Evolutionary conservation across 2,329 filamentous ascomycete genomes (phyloP).

Genomic region (Pleomassaria siparia): DNA sequence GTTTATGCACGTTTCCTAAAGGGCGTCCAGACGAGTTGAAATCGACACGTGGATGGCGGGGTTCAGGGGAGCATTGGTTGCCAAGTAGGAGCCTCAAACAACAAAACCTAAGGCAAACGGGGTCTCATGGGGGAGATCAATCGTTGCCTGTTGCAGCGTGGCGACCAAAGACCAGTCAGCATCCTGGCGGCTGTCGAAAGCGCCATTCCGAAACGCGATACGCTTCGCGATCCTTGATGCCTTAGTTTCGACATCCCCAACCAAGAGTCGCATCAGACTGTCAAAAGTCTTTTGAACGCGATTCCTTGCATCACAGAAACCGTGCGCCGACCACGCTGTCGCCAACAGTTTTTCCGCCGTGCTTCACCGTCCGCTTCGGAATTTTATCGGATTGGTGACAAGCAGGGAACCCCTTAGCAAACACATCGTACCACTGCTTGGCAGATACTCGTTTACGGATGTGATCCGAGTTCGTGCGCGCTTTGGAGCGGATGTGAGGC

Average conservation of each 20-base stretch:
- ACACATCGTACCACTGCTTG: not conserved
- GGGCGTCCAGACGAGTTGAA: not conserved
- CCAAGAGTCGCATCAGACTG: not conserved
- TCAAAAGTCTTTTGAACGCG: conserved; percentile 1
- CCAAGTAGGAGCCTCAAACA: not conserved
- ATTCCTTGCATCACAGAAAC: not conserved
- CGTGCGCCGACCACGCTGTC: not conserved
- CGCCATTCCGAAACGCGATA: not conserved
- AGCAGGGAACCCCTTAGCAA: not conserved
- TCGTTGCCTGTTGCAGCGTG: not conserved
- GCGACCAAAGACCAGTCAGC: not conserved
- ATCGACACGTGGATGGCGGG: not conserved
- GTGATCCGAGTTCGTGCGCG: not conserved
- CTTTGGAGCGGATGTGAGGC: not conserved
- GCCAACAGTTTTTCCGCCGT: not conserved
- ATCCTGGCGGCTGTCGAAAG: not conserved
- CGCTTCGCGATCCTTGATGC: not conserved
- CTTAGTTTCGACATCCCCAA: not conserved
- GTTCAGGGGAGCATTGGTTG: not conserved
- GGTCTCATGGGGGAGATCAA: too few species aligned
- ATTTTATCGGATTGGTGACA: not conserved
- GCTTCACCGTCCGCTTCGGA: conserved; percentile 1
- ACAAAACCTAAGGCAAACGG: too few species aligned
- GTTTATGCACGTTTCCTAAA: not conserved
- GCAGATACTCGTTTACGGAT: not conserved